Conservation (phyloP, 768 basidiomycete species). For the Rhodotorula paludigena region DNA sequence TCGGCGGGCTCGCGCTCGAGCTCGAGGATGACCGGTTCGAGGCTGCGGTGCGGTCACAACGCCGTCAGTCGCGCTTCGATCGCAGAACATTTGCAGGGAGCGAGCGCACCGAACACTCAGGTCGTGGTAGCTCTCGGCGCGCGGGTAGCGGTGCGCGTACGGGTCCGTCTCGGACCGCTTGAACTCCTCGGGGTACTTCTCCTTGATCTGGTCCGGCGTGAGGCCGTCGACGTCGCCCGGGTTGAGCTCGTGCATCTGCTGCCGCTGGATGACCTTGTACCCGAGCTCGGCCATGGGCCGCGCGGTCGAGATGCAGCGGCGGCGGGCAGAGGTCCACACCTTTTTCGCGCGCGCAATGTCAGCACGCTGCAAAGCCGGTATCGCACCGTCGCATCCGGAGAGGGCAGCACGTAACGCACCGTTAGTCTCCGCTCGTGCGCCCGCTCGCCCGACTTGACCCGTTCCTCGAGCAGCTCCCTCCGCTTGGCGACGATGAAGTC, state of each 20-base stretch:
- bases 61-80: not conserved
- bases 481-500: constrained; percentile 84
- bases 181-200: constrained; percentile 90
- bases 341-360: constrained; percentile 43
- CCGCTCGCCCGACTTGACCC: constrained; percentile 50
- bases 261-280: constrained; percentile 76
- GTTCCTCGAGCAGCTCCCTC: constrained; percentile 66
- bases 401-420: constrained; percentile 34
- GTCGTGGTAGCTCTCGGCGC: constrained; percentile 88
- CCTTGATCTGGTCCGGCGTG: constrained; percentile 79
- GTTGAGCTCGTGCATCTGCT: constrained; percentile 96
- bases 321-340: constrained; percentile 96
- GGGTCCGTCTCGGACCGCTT: constrained; percentile 86
- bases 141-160: constrained; percentile 52
- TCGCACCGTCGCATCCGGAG: no score
- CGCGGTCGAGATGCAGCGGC: constrained; percentile 83
- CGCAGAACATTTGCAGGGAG: not conserved
- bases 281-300: constrained; percentile 69
- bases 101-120: constrained; percentile 50
- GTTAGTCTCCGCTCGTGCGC: constrained; percentile 49
- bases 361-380: no score
- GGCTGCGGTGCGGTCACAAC: not conserved
- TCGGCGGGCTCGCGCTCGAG: constrained; percentile 91
- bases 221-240: constrained; percentile 87
- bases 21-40: constrained; percentile 61